phyloP scores from a whole-genome alignment of 257 asterid species.

The Ajuga chamaepitys region DNA sequence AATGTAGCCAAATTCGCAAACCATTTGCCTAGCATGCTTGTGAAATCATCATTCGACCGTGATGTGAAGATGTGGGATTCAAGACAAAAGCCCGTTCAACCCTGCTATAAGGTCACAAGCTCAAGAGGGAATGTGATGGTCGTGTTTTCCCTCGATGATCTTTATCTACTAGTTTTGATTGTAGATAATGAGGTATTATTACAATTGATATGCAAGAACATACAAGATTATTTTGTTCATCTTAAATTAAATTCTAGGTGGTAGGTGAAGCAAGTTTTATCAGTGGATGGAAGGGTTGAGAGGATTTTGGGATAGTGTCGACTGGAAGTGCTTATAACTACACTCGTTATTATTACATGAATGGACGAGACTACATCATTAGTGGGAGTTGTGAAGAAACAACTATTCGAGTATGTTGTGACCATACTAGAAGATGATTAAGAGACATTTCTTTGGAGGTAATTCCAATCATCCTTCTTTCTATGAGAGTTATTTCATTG shows the following conservation, averaged over 20 bases:
- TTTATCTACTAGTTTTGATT: slow-evolving; percentile 66
- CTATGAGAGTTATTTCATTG: neutral
- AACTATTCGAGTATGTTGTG: slow-evolving; percentile 61
- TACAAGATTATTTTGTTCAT: neutral
- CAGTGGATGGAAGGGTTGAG: slow-evolving; percentile 68
- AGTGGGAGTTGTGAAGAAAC: slow-evolving; percentile 78
- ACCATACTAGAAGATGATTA: slow-evolving; percentile 69
- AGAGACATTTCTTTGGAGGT: slow-evolving; percentile 62
- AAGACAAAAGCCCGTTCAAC: slow-evolving; percentile 45
- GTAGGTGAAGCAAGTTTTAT: slow-evolving; percentile 69
- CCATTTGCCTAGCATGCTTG: slow-evolving; percentile 59
- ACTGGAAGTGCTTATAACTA: slow-evolving; percentile 65
- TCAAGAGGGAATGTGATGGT: slow-evolving; percentile 85
- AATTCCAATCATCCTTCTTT: neutral
- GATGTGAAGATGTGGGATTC: slow-evolving; percentile 85
- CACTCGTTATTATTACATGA: slow-evolving; percentile 86
- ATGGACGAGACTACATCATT: slow-evolving; percentile 65
- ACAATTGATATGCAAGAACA: neutral
- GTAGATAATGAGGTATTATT: slow-evolving; percentile 78
- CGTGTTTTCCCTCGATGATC: slow-evolving; percentile 81
- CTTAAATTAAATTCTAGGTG: neutral
- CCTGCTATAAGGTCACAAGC: slow-evolving; percentile 67
- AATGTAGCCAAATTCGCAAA: slow-evolving; percentile 77
- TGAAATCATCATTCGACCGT: slow-evolving; percentile 75
- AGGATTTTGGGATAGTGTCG: slow-evolving; percentile 60